These are phyloP conservation scores for Heliosperma pusillum DNA, from an alignment of 148 eudicot species.

Conservation along the genomic window DNA sequence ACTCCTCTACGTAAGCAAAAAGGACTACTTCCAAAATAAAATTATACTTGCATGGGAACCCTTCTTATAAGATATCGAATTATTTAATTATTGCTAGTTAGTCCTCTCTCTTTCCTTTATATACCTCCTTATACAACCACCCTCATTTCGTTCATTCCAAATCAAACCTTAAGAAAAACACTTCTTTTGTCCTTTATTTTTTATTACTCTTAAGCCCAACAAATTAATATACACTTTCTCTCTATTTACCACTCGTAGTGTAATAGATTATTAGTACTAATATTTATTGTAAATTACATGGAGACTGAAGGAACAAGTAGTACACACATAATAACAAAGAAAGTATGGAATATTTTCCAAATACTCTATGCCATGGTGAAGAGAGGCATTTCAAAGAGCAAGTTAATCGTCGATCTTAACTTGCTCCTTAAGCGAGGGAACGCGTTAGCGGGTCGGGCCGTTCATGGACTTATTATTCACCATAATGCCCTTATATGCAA, in stretches of 20 bases:
- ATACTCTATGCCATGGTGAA: constrained; percentile 26
- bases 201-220: too few relatives aligned
- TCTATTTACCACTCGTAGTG: background rate
- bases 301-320: constrained; percentile 16
- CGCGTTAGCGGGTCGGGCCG: constrained; percentile 43
- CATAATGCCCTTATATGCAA: constrained; percentile 47
- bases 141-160: constrained; percentile 27
- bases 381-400: constrained; percentile 54
- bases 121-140: constrained; percentile 15
- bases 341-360: constrained; percentile 24
- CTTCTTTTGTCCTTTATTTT: background rate
- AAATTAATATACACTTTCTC: too few relatives aligned
- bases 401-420: constrained; percentile 44
- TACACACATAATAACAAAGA: constrained; percentile 23
- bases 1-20: background rate
- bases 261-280: background rate
- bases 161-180: constrained; percentile 13
- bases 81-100: constrained; percentile 12
- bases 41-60: constrained; percentile 9
- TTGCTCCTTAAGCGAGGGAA: constrained; percentile 41
- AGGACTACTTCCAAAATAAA: constrained; percentile 3
- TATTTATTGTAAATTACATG: constrained; percentile 7
- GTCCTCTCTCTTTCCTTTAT: constrained; percentile 20
- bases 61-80: too few relatives aligned
- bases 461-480: constrained; percentile 40